Evolutionary conservation across 768 basidiomycete species (phyloP).

Genomic region (Trametes cingulata): DNA sequence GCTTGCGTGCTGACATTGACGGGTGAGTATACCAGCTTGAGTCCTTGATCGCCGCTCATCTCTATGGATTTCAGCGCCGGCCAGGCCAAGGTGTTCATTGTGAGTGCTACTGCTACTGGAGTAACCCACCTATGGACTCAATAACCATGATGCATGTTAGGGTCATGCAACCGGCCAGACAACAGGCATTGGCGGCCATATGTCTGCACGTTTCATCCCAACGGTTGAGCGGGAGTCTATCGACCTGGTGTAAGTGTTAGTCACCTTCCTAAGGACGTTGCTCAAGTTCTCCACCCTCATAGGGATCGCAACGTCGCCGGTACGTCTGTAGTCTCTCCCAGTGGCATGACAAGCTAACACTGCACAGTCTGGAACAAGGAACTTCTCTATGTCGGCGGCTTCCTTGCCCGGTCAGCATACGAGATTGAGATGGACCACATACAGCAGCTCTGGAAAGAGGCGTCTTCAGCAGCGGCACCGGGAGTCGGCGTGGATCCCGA

Average conservation of each 20-base stretch:
- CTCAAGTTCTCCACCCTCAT: neutral
- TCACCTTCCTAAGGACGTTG: neutral
- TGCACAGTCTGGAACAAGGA: slow-evolving; percentile 85
- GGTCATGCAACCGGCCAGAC: slow-evolving; percentile 93
- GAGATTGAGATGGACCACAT: slow-evolving; percentile 75
- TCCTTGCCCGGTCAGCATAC: slow-evolving; percentile 79
- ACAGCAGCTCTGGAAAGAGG: slow-evolving; percentile 58
- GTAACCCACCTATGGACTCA: neutral
- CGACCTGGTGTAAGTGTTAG: slow-evolving; percentile 70
- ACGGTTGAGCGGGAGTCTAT: slow-evolving; percentile 96
- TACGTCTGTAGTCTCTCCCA: slow-evolving; percentile 35
- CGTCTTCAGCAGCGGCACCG: slow-evolving; percentile 32
- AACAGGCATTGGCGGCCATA: slow-evolving; percentile 72
- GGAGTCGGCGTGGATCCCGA: slow-evolving; percentile 31
- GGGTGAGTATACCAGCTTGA: slow-evolving; percentile 63
- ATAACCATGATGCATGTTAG: too few species aligned
- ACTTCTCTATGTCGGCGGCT: slow-evolving; percentile 80
- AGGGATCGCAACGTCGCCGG: slow-evolving; percentile 83
- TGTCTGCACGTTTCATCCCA: slow-evolving; percentile 86
- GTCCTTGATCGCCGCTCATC: too few species aligned
- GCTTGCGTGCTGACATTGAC: slow-evolving; percentile 82
- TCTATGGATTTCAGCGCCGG: slow-evolving; percentile 67
- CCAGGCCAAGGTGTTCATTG: slow-evolving; percentile 81
- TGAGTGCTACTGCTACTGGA: slow-evolving; percentile 34
- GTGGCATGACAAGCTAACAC: slow-evolving; percentile 2